Conservation (phyloP, 331 rosid species). For the Quercus lobata region DNA sequence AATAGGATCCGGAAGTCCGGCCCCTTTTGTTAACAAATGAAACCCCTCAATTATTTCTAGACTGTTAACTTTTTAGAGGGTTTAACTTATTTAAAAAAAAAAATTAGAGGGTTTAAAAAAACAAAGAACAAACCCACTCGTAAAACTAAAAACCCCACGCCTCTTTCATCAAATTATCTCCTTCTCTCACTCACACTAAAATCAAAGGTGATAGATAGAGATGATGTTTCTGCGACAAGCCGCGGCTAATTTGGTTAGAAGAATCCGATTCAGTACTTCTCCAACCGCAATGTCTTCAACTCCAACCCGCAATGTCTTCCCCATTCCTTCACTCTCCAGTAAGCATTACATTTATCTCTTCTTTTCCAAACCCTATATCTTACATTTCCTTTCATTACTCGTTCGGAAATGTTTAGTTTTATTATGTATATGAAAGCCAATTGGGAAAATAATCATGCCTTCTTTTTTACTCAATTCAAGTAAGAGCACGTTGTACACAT, state of each 20-base stretch:
- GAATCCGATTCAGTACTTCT: slow-evolving; percentile 29
- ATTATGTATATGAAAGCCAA: too few species aligned
- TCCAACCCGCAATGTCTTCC: slow-evolving; percentile 12
- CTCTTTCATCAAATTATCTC: not conserved
- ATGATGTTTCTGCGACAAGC: slow-evolving; percentile 44
- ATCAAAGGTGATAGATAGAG: not conserved
- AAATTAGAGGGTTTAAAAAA: too few species aligned
- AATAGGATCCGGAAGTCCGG: too few species aligned
- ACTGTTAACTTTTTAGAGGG: too few species aligned
- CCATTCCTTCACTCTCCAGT: slow-evolving; percentile 39
- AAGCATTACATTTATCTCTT: not conserved
- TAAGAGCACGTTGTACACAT: too few species aligned
- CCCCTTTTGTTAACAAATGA: too few species aligned
- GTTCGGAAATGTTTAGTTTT: too few species aligned
- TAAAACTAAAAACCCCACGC: not conserved
- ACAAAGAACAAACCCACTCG: not conserved
- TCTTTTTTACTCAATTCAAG: too few species aligned
- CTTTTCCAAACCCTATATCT: too few species aligned
- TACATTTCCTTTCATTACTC: too few species aligned
- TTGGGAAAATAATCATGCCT: too few species aligned
- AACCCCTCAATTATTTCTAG: not conserved
- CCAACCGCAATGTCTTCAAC: not conserved
- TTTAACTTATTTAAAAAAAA: too few species aligned
- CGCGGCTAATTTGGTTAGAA: slow-evolving; percentile 32
- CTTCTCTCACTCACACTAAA: not conserved